Percentiles rank a stretch among this genome's conserved stretches.
Evolutionary conservation across 169 alveolate species (phyloP).

Genomic region (Cardiosporidium cionae): DNA sequence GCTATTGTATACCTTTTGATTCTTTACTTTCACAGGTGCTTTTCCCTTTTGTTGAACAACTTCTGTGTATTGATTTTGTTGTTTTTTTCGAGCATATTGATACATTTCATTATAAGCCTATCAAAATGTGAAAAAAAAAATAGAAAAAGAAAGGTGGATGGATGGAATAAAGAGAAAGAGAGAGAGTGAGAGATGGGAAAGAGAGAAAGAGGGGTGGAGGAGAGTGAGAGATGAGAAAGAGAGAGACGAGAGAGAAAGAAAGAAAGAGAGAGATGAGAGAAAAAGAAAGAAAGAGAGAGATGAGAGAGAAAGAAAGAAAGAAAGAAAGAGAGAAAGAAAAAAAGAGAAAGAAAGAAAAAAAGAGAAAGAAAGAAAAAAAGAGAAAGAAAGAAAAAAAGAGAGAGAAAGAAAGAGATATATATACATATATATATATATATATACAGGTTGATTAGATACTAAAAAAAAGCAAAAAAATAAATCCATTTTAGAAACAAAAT

Average conservation of each 20-base stretch:
- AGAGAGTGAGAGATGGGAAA: not conserved
- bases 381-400: not conserved
- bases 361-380: not conserved
- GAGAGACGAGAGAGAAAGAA: conserved; percentile 10
- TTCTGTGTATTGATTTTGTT: not conserved
- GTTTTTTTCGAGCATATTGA: not conserved
- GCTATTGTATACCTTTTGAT: no score
- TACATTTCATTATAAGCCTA: not conserved
- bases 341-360: not conserved
- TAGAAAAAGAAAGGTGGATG: not conserved
- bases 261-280: not conserved
- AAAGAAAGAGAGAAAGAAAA: not conserved
- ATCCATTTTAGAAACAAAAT: not conserved
- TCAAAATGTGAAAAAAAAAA: not conserved
- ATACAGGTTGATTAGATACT: not conserved
- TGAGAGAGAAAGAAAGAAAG: not conserved
- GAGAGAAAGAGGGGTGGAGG: not conserved
- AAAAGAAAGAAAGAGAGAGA: not conserved
- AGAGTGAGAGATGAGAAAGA: not conserved
- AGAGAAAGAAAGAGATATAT: not conserved
- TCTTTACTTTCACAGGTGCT: not conserved
- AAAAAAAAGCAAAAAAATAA: conserved; percentile 10
- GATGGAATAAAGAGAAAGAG: no score
- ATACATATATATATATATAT: not conserved
- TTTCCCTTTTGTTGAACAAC: not conserved